Percentiles rank a stretch among this genome's conserved stretches.
phyloP scores from a whole-genome alignment of 2,329 filamentous ascomycete genomes.

The Nannizziopsis arthrosporioides region DNA sequence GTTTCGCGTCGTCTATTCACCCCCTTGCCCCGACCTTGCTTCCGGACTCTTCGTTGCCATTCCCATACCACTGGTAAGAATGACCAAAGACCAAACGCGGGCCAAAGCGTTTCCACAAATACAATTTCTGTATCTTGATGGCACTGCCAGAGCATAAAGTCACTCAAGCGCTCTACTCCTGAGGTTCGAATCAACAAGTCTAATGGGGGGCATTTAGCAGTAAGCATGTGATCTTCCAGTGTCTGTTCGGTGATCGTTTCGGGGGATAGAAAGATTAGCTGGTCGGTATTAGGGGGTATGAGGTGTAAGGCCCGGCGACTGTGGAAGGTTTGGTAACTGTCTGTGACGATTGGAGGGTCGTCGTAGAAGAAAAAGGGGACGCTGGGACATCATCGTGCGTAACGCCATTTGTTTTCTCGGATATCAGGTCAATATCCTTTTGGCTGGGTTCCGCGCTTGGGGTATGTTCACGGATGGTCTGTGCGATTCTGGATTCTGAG shows the following conservation, averaged over 20 bases:
- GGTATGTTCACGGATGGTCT: slow-evolving; percentile 65
- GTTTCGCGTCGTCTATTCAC: not conserved
- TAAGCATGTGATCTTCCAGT: slow-evolving; percentile 78
- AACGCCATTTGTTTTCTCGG: slow-evolving; percentile 17
- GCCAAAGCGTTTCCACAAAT: slow-evolving; percentile 87
- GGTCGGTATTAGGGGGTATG: slow-evolving; percentile 20
- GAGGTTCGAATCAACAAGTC: slow-evolving; percentile 88
- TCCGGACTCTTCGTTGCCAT: slow-evolving; percentile 63
- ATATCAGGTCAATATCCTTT: slow-evolving; percentile 1
- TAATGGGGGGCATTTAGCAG: slow-evolving; percentile 69
- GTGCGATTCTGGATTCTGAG: slow-evolving; percentile 74
- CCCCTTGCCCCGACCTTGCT: slow-evolving; percentile 17
- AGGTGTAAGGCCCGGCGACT: slow-evolving; percentile 13
- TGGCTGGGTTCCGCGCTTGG: slow-evolving; percentile 38
- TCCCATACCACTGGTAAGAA: slow-evolving; percentile 87
- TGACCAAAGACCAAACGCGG: slow-evolving; percentile 86
- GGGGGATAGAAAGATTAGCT: slow-evolving; percentile 52
- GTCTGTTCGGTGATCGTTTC: slow-evolving; percentile 79
- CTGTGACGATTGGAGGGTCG: slow-evolving; percentile 40
- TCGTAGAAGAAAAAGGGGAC: slow-evolving; percentile 32
- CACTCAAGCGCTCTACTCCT: slow-evolving; percentile 80
- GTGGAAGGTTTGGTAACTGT: slow-evolving; percentile 20
- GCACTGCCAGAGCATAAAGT: slow-evolving; percentile 99
- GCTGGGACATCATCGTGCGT: slow-evolving; percentile 19
- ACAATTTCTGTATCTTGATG: slow-evolving; percentile 86